phyloP scores from a whole-genome alignment of 1,284 basidiomycete genomes.

The Dichomitus squalens region DNA sequence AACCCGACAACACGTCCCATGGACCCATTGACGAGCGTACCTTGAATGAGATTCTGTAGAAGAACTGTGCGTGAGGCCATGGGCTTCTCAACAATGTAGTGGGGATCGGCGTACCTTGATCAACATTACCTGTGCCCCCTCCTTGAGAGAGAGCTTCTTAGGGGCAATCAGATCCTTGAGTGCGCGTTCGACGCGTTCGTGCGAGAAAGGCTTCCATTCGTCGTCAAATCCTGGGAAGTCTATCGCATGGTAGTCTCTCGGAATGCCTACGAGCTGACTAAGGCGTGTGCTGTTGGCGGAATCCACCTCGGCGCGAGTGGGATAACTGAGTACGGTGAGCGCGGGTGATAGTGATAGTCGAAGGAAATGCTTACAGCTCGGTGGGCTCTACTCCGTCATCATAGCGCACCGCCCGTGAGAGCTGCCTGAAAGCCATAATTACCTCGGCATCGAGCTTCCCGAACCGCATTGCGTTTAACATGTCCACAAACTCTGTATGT shows the following conservation, averaged over 20 bases:
- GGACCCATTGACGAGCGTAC: constrained; percentile 39
- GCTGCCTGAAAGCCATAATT: too few species aligned
- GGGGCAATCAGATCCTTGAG: constrained; percentile 40
- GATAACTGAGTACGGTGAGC: constrained; percentile 60
- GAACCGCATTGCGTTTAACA: constrained; percentile 93
- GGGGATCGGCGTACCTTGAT: constrained; percentile 67
- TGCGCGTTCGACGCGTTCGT: constrained; percentile 42
- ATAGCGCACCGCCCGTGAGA: too few species aligned
- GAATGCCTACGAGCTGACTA: constrained; percentile 24
- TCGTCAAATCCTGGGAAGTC: too few species aligned
- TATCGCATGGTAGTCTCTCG: too few species aligned
- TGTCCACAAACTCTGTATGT: constrained; percentile 78
- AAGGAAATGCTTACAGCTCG: constrained; percentile 39
- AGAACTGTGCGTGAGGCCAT: too few species aligned
- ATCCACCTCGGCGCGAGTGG: constrained; percentile 69
- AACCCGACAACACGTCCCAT: constrained; percentile 41
- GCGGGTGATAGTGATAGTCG: constrained; percentile 39
- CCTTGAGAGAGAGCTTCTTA: constrained; percentile 39
- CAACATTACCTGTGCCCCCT: constrained; percentile 73
- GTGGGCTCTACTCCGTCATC: too few species aligned
- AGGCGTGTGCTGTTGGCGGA: constrained; percentile 40
- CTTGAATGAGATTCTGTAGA: too few species aligned
- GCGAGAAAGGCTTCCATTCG: too few species aligned
- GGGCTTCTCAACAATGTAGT: too few species aligned
- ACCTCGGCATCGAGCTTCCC: too few species aligned